Evolutionary conservation across 225 moss, liverwort and hornwort species (phyloP).

Genomic region (Polytrichum commune): DNA sequence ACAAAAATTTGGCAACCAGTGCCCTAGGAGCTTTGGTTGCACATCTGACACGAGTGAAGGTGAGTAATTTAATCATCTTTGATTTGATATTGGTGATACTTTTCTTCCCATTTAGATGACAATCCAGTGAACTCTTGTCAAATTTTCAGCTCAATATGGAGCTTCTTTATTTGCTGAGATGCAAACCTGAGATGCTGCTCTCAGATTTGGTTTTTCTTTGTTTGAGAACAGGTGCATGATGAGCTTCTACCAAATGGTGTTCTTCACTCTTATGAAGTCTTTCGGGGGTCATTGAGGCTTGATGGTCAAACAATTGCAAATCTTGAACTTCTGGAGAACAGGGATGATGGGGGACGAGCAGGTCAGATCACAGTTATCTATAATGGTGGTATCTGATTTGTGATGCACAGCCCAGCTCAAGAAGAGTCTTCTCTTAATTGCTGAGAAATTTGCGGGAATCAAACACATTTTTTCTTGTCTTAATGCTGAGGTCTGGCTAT

Average conservation of each 20-base stretch:
- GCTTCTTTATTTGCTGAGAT: neutral
- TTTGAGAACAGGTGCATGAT: conserved; percentile 59
- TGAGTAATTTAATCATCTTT: conserved; percentile 17
- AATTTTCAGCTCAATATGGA: too few relatives aligned
- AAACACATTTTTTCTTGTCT: neutral
- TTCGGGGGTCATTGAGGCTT: conserved; percentile 77
- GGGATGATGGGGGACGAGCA: conserved; percentile 69
- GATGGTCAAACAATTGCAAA: conserved; percentile 89
- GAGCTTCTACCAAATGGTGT: conserved; percentile 83
- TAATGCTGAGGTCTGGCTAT: too few relatives aligned
- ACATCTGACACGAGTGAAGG: conserved; percentile 81
- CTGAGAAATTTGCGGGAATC: neutral
- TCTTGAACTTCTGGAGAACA: conserved; percentile 88
- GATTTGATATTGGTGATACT: too few relatives aligned
- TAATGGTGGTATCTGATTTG: neutral
- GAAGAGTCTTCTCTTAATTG: neutral
- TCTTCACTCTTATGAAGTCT: conserved; percentile 81
- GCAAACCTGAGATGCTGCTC: neutral
- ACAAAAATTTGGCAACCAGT: conserved; percentile 62
- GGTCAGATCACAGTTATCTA: conserved; percentile 33
- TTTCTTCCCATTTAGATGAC: too few relatives aligned
- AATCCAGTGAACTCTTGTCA: too few relatives aligned
- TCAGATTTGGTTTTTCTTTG: neutral
- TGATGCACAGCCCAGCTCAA: neutral
- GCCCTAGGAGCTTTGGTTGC: conserved; percentile 80